Percentiles rank a stretch among this genome's conserved stretches.
These are phyloP conservation scores for Aechmea fasciata DNA, from an alignment of 176 grass and related monocot genomes.

Conservation along the genomic window DNA sequence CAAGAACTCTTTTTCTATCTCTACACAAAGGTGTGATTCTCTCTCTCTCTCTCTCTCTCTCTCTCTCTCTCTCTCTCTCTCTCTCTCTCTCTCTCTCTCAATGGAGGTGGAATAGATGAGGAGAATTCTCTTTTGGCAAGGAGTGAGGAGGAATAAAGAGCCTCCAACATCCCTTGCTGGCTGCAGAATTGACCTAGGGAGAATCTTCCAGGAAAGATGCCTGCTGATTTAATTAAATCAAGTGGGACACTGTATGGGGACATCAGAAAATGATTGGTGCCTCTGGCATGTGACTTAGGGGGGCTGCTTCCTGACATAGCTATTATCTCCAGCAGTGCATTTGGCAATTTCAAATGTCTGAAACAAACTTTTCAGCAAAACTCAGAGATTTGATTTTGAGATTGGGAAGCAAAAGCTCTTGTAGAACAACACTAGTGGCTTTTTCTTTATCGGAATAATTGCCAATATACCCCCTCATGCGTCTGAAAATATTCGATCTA, in stretches of 20 bases:
- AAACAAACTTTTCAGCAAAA: too few relatives aligned
- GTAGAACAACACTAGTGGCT: too few relatives aligned
- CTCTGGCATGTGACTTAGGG: background rate
- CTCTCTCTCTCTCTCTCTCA: background rate
- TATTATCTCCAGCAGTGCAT: too few relatives aligned
- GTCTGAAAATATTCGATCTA: too few relatives aligned
- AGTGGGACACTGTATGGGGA: background rate
- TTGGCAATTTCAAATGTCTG: too few relatives aligned
- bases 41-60: background rate
- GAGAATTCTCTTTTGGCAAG: background rate
- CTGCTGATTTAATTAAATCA: background rate
- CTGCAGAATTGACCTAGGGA: background rate
- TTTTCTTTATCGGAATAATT: too few relatives aligned
- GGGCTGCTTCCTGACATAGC: background rate
- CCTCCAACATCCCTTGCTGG: background rate
- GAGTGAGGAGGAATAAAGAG: background rate
- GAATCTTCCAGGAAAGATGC: constrained; percentile 11
- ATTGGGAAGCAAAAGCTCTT: too few relatives aligned
- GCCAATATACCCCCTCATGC: too few relatives aligned
- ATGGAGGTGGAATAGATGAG: too few relatives aligned
- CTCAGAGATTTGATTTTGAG: too few relatives aligned
- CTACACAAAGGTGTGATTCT: background rate
- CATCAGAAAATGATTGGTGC: background rate
- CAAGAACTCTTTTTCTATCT: background rate
- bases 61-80: background rate